Base-by-base conservation (phyloP, 2,329 filamentous ascomycete genomes). In the Tolypocladium amazonense region DNA sequence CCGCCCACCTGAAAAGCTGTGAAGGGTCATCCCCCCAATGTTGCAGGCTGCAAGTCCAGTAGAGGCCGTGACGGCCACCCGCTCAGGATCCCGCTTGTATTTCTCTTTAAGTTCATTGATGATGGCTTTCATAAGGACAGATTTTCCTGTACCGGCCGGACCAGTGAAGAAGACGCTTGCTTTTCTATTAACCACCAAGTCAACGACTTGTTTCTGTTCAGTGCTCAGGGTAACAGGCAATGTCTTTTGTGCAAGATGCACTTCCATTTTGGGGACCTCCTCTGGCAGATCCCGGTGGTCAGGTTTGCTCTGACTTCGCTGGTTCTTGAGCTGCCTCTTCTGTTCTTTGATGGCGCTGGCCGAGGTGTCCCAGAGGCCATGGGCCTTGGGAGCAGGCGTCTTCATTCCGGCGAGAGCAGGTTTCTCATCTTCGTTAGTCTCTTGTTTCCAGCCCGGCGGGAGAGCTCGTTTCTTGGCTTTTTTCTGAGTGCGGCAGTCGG, bases 121-220 rank as follows among this genome's bases (percentile, higher is more conserved):
- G 62, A 97, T 96, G 64, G 95, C 87, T 64, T 92, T 85, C 82
- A 99, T 91, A 60, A 99, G 76, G 4, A 99, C 93, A 1, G 94
- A 99, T 78, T 99, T 99, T 73, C 94, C 94, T 5, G 94, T 97
- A 79, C 88, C 92, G 60, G 94, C 94, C 61, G 94, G 96, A 66
- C 94, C 94, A 1, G 94, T 99, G 73, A 99, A 99, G 77, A 99
- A 99, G 2, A 97, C 92, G 67, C 93, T 97, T 72, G 92, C 88
- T 61, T 83, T 83, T 63, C 89, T 78, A 27, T 94, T 83, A 9
- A 91, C 82, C 12, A 99, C 93, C 25, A 97, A 78, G 54, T 91
- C 86, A 60, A 95, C 78, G 14, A 99, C 91, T 61, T 89, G 85
- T 61, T 85, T 82, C 73, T 99, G 94, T 71, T 99, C 94, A 15